These are phyloP conservation scores for Bryum argenteum DNA, from an alignment of 225 moss, liverwort and hornwort species.

Conservation along the genomic window DNA sequence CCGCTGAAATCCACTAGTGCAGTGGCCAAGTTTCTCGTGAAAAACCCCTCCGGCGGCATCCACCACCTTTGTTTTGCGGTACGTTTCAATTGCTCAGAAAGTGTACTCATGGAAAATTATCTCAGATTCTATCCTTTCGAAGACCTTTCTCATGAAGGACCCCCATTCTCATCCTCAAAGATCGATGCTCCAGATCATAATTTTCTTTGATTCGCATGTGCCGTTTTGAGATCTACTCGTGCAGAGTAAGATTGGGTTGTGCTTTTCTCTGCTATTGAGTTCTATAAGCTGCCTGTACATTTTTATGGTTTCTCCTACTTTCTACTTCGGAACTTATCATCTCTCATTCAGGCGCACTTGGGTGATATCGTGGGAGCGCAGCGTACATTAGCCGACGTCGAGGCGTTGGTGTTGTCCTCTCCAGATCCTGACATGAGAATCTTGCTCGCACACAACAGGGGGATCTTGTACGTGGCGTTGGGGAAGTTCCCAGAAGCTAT, in stretches of 20 bases:
- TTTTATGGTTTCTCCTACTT: too few relatives aligned
- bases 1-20: slow-evolving; percentile 56
- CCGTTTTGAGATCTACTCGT: too few relatives aligned
- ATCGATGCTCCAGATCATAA: too few relatives aligned
- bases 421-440: slow-evolving; percentile 45
- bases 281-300: too few relatives aligned
- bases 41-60: slow-evolving; percentile 65
- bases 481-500: slow-evolving; percentile 78
- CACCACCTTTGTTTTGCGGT: slow-evolving; percentile 58
- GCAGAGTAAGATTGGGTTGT: too few relatives aligned
- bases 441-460: slow-evolving; percentile 69
- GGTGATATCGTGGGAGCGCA: slow-evolving; percentile 85
- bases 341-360: slow-evolving; percentile 81
- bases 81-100: neutral
- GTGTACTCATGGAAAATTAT: neutral
- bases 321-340: too few relatives aligned
- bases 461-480: slow-evolving; percentile 72
- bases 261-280: too few relatives aligned
- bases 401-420: slow-evolving; percentile 54
- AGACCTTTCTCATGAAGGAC: too few relatives aligned
- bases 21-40: slow-evolving; percentile 61
- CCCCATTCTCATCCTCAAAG: too few relatives aligned
- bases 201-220: too few relatives aligned
- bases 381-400: slow-evolving; percentile 75
- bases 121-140: too few relatives aligned